A percentile compares a stretch with the other conserved stretches of the same genome.
Evolutionary conservation across 1,284 basidiomycete species (phyloP).

Genomic region (Cutaneotrichosporon cutaneum): DNA sequence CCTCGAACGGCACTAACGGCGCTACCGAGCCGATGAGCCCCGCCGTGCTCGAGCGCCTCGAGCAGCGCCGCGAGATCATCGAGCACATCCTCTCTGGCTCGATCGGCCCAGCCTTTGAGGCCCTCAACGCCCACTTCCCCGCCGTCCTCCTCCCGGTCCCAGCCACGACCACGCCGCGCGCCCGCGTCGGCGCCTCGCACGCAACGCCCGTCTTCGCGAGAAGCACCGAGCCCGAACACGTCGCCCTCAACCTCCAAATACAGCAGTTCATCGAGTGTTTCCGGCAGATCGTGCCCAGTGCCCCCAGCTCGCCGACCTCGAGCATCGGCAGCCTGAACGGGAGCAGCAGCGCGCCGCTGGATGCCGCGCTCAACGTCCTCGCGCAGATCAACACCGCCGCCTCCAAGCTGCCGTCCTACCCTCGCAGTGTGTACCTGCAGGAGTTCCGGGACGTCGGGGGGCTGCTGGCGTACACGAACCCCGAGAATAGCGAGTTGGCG

Average conservation of each 20-base stretch:
- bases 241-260: conserved; percentile 49
- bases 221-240: conserved; percentile 37
- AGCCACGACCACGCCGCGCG: neutral
- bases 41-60: conserved; percentile 32
- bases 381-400: conserved; percentile 42
- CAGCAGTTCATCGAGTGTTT: conserved; percentile 48
- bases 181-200: conserved; percentile 17
- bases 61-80: conserved; percentile 40
- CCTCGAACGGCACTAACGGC: no score
- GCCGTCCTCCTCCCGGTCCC: conserved; percentile 28
- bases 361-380: conserved; percentile 28
- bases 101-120: conserved; percentile 39
- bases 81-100: conserved; percentile 45
- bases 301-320: conserved; percentile 33
- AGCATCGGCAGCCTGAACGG: conserved; percentile 31
- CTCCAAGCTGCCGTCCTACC: conserved; percentile 38
- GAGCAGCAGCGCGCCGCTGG: conserved; percentile 8
- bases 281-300: conserved; percentile 29
- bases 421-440: conserved; percentile 43
- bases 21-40: no score
- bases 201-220: conserved; percentile 33
- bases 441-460: conserved; percentile 52
- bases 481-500: conserved; percentile 45
- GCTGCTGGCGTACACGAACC: conserved; percentile 50
- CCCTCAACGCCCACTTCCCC: conserved; percentile 43